These are phyloP conservation scores for Wickerhamiella occidentalis DNA, from an alignment of 805 yeast species.

Conservation along the genomic window DNA sequence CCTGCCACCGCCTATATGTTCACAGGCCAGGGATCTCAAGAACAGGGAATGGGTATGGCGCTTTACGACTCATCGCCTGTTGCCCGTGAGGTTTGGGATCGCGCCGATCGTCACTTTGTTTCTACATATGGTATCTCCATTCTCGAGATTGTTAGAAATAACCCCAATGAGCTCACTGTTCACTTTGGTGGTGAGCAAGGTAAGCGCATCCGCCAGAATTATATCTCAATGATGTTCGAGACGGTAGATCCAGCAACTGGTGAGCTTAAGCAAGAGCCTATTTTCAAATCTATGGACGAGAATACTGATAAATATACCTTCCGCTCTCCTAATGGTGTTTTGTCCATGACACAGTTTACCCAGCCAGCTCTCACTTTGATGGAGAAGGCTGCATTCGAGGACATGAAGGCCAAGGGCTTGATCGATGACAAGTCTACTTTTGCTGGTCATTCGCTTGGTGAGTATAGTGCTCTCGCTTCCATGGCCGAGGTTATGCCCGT, in stretches of 20 bases:
- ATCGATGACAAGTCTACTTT: constrained; percentile 87
- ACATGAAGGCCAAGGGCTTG: constrained; percentile 88
- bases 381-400: constrained; percentile 99
- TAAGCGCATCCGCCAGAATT: constrained; percentile 85
- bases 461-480: constrained; percentile 93
- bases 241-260: constrained; percentile 71
- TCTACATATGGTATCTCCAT: constrained; percentile 95
- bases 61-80: constrained; percentile 80
- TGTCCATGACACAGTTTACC: constrained; percentile 97
- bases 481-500: constrained; percentile 98
- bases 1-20: constrained; percentile 93
- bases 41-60: constrained; percentile 99
- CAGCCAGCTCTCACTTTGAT: constrained; percentile 98
- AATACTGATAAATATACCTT: constrained; percentile 76
- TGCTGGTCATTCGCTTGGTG: constrained; percentile 99
- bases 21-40: constrained; percentile 99
- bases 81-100: constrained; percentile 94
- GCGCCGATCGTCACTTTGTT: constrained; percentile 88
- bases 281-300: constrained; percentile 82
- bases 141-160: constrained; percentile 85
- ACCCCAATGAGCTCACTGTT: constrained; percentile 89
- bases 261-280: constrained; percentile 75
- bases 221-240: constrained; percentile 95
- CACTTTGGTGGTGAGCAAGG: constrained; percentile 98
- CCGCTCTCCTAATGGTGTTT: constrained; percentile 84